Evolutionary conservation across 352 stramenopile genomes (phyloP).

Genomic region (Phytophthora macrochlamydospora): DNA sequence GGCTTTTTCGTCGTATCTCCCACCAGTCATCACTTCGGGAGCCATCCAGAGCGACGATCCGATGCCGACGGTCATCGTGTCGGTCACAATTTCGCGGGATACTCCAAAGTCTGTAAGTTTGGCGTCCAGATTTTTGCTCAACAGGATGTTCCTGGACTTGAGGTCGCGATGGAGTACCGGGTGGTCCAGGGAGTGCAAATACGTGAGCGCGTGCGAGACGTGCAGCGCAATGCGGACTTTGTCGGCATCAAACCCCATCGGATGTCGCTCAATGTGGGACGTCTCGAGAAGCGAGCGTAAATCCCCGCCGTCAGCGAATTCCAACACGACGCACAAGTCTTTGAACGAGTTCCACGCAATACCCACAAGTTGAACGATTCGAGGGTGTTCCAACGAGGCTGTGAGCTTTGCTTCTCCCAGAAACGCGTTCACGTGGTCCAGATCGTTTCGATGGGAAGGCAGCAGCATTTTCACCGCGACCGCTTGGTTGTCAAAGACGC

Average conservation of each 20-base stretch:
- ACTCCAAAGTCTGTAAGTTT: constrained; percentile 52
- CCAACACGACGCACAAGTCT: constrained; percentile 41
- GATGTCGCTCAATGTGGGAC: constrained; percentile 3
- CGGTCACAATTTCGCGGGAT: constrained; percentile 15
- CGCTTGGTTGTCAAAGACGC: constrained; percentile 11
- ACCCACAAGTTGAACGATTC: constrained; percentile 44
- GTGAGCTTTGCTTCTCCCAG: constrained; percentile 26
- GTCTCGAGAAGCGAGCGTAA: constrained; percentile 25
- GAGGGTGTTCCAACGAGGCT: constrained; percentile 33
- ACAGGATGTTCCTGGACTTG: constrained; percentile 40
- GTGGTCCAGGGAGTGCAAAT: constrained; percentile 33
- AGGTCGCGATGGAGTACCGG: constrained; percentile 34
- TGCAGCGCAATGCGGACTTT: constrained; percentile 43
- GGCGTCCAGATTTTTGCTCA: constrained; percentile 25
- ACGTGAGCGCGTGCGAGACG: constrained; percentile 38
- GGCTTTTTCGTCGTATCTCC: constrained; percentile 24
- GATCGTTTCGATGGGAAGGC: constrained; percentile 3
- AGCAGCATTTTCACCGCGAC: constrained; percentile 36
- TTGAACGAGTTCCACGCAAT: constrained; percentile 42
- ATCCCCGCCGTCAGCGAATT: constrained; percentile 41
- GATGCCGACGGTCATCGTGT: constrained; percentile 38
- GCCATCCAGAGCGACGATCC: constrained; percentile 41
- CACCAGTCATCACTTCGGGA: constrained; percentile 42
- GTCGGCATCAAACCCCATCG: constrained; percentile 24
- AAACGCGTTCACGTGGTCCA: constrained; percentile 17